These are phyloP conservation scores for Corniculantispora saksenae DNA, from an alignment of 2,329 filamentous ascomycete species.

Conservation along the genomic window DNA sequence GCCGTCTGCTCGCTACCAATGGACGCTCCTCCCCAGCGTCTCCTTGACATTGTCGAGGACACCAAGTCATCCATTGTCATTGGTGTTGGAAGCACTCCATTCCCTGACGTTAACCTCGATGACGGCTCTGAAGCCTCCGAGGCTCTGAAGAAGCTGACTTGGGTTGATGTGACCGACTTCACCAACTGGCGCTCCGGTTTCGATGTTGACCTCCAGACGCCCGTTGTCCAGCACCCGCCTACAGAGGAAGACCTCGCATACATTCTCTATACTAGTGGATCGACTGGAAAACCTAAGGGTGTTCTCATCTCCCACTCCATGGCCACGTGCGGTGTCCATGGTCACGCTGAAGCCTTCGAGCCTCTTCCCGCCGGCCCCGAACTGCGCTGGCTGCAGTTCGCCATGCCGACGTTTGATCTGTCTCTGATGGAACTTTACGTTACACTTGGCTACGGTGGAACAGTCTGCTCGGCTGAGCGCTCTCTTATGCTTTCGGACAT, in stretches of 20 bases:
- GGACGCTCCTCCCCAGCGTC: slow-evolving; percentile 16
- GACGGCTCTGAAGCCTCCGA: slow-evolving; percentile 13
- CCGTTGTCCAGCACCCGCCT: neutral
- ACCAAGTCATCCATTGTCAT: slow-evolving; percentile 15
- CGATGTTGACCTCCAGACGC: slow-evolving; percentile 6
- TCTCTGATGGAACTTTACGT: slow-evolving; percentile 19
- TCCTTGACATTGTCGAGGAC: slow-evolving; percentile 16
- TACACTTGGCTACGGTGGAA: slow-evolving; percentile 17
- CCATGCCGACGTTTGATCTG: slow-evolving; percentile 20
- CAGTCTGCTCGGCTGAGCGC: slow-evolving; percentile 19
- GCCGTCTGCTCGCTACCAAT: slow-evolving; percentile 16
- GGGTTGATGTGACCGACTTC: slow-evolving; percentile 12
- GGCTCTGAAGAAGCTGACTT: slow-evolving; percentile 14
- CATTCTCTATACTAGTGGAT: slow-evolving; percentile 48
- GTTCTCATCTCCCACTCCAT: slow-evolving; percentile 76
- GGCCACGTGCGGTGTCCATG: slow-evolving; percentile 17
- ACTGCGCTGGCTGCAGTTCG: slow-evolving; percentile 18
- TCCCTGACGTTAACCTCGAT: slow-evolving; percentile 29
- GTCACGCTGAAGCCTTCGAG: slow-evolving; percentile 13
- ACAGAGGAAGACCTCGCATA: slow-evolving; percentile 35
- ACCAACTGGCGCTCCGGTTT: slow-evolving; percentile 18
- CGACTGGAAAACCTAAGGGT: slow-evolving; percentile 51
- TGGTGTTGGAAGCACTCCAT: slow-evolving; percentile 25
- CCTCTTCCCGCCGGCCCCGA: slow-evolving; percentile 14
- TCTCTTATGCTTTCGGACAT: slow-evolving; percentile 19